Evolutionary conservation across 345 rosid genomes (phyloP).

Genomic region (Ceriops tagal): DNA sequence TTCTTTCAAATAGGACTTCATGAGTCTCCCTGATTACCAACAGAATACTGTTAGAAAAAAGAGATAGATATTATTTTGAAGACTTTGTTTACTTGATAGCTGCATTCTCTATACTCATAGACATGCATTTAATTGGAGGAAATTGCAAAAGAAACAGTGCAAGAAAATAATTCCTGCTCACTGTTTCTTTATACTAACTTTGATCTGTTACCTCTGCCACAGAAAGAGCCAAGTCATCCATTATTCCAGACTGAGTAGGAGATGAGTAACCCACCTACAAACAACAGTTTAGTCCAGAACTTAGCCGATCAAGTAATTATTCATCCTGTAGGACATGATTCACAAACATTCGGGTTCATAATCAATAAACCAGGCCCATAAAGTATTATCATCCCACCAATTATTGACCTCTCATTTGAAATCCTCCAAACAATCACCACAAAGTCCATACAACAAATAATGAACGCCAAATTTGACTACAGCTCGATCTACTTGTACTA

Average conservation of each 20-base stretch:
- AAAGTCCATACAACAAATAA: not conserved
- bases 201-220: constrained; percentile 46
- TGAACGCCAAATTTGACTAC: not conserved
- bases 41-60: too few species aligned
- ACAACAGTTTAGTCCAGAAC: constrained; percentile 1
- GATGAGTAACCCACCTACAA: constrained; percentile 81
- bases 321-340: not conserved
- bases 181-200: not conserved
- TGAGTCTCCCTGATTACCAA: too few species aligned
- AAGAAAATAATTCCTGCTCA: not conserved
- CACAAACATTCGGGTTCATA: too few species aligned
- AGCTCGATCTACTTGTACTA: too few species aligned
- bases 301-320: not conserved
- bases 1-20: not conserved
- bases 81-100: too few species aligned
- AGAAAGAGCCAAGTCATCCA: constrained; percentile 56
- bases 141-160: too few species aligned
- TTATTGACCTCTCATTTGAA: too few species aligned
- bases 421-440: not conserved
- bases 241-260: constrained; percentile 77
- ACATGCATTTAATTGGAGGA: too few species aligned
- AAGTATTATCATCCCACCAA: not conserved
- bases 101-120: too few species aligned
- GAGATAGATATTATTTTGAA: too few species aligned
- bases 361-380: too few species aligned